phyloP scores from a whole-genome alignment of 2,329 filamentous ascomycete genomes.

The Metarhizium album region DNA sequence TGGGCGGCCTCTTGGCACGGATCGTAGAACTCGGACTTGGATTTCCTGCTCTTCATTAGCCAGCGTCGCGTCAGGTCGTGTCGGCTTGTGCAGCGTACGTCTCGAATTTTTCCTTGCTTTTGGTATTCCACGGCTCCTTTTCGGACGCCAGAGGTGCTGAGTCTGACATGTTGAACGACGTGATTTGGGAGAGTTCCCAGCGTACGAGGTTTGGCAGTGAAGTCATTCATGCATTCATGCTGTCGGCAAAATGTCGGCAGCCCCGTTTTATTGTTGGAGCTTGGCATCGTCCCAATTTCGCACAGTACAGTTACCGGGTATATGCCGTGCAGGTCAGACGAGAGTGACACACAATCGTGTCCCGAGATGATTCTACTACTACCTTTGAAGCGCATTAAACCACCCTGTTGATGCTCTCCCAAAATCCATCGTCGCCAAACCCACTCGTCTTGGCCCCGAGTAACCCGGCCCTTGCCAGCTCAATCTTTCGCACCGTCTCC shows the following conservation, averaged over 20 bases:
- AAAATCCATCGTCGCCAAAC: slow-evolving; percentile 18
- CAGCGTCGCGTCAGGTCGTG: background rate
- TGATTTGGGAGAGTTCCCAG: background rate
- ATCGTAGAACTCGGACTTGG: slow-evolving; percentile 81
- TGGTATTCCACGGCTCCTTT: slow-evolving; percentile 41
- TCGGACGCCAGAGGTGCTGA: slow-evolving; percentile 6
- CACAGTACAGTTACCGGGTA: slow-evolving; percentile 2
- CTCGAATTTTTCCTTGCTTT: slow-evolving; percentile 54
- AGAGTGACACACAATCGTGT: no score
- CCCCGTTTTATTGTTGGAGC: background rate
- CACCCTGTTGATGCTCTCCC: slow-evolving; percentile 8
- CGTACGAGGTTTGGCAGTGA: background rate
- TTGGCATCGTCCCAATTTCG: background rate
- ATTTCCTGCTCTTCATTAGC: slow-evolving; percentile 50
- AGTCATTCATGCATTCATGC: slow-evolving; percentile 7
- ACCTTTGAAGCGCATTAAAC: background rate
- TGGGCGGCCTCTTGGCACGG: slow-evolving; percentile 89
- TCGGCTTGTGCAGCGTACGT: slow-evolving; percentile 32
- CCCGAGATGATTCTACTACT: background rate
- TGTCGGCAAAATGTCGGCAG: slow-evolving; percentile 12
- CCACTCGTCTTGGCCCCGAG: slow-evolving; percentile 9
- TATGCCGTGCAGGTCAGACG: no score
- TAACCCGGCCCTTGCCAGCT: slow-evolving; percentile 31
- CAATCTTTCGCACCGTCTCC: slow-evolving; percentile 41
- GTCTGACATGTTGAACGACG: slow-evolving; percentile 1